These are phyloP conservation scores for Epichloe amarillans DNA, from an alignment of 2,329 filamentous ascomycete species.

Conservation along the genomic window DNA sequence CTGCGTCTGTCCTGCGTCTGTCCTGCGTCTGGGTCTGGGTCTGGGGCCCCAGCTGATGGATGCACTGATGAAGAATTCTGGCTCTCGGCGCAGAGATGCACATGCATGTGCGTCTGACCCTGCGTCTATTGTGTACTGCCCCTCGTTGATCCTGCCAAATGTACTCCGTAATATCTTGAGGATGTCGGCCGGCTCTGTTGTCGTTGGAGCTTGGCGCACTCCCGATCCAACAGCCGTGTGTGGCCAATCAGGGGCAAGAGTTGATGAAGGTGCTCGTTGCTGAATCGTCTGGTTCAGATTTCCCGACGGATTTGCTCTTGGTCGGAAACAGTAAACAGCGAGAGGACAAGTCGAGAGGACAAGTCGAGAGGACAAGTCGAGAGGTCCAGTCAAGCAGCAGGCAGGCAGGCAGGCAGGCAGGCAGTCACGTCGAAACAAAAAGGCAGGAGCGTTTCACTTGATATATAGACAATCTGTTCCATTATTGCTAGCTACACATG, in stretches of 20 bases:
- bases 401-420: not conserved
- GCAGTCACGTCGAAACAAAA: not conserved
- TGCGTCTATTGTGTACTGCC: not conserved
- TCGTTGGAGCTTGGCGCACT: not conserved
- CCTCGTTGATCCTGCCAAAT: not conserved
- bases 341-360: too few species aligned
- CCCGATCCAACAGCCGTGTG: not conserved
- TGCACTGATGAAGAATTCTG: not conserved
- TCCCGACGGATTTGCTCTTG: too few species aligned
- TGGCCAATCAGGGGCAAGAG: not conserved
- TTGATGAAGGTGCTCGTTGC: too few species aligned
- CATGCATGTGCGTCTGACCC: not conserved
- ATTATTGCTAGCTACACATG: not conserved
- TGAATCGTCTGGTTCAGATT: too few species aligned
- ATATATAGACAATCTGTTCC: not conserved
- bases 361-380: too few species aligned
- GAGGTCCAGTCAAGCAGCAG: too few species aligned
- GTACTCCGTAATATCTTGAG: not conserved
- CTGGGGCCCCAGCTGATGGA: not conserved
- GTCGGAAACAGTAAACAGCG: too few species aligned
- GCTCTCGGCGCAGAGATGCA: not conserved
- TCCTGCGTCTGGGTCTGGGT: not conserved
- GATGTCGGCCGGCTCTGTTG: not conserved
- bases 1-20: not conserved
- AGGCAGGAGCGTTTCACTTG: conserved; percentile 2